Evolutionary conservation across 169 alveolate species (phyloP).

Genomic region (Eimeria nieschulzi): DNA sequence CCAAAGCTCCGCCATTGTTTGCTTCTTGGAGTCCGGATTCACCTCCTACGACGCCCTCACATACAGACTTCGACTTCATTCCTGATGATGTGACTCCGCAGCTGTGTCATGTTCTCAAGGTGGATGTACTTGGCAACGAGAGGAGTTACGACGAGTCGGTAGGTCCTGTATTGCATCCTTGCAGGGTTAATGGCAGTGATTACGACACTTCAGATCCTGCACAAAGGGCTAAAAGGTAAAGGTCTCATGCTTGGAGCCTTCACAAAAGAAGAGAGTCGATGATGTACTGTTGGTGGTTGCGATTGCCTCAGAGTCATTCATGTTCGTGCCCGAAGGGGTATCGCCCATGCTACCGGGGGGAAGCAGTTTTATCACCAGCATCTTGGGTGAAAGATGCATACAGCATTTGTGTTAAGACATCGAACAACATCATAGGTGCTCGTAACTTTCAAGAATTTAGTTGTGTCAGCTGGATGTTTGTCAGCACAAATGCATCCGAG

Average conservation of each 20-base stretch:
- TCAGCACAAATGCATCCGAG: not conserved
- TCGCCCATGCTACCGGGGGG: constrained; percentile 20
- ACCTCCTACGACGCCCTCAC: not conserved
- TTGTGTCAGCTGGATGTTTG: constrained; percentile 8
- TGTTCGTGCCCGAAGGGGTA: constrained; percentile 33
- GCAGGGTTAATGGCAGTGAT: too few species aligned
- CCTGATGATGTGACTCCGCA: constrained; percentile 18
- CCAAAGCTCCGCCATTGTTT: constrained; percentile 33
- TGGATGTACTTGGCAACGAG: not conserved
- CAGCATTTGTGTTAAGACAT: not conserved
- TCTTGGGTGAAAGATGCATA: not conserved
- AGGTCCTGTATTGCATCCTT: not conserved
- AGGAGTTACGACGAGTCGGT: constrained; percentile 9
- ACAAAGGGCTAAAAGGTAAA: too few species aligned
- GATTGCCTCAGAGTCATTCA: not conserved
- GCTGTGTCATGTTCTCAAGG: not conserved
- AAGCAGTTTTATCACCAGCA: not conserved
- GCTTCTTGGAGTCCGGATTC: not conserved
- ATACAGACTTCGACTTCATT: not conserved
- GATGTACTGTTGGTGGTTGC: too few species aligned
- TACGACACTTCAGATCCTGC: too few species aligned
- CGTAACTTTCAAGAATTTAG: constrained; percentile 8
- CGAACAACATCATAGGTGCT: not conserved
- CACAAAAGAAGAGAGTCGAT: too few species aligned
- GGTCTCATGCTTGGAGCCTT: too few species aligned